Evolutionary conservation across 176 grass and related monocot species (phyloP), one percentile per base, ranked within the genome.

Genomic region (Oryza glumipatula): DNA sequence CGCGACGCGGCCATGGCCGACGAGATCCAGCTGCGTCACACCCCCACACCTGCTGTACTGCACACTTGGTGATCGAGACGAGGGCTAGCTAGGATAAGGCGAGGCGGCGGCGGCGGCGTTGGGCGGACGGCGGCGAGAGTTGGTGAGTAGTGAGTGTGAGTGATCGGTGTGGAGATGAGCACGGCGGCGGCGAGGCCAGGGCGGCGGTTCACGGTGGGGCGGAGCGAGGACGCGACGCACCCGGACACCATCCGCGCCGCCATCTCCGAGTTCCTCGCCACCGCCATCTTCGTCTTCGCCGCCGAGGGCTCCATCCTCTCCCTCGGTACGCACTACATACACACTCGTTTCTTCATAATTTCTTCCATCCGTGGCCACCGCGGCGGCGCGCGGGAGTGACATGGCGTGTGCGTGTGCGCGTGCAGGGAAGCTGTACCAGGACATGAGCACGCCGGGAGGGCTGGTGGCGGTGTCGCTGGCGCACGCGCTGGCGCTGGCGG

Each of bases 271-370:
- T 92, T 98, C 77, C 33, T 98, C 73, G 88, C 86, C 70, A 98
- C 96, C 10, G 96, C 89, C 78, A 83, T 98, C 87, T 98, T 98
- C 66, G 93, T 98, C 80, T 98, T 95, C 92, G 96, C 91, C 26
- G 96, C 91, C 65, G 96, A 99, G 85, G 96, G 96, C 46, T 99
- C 96, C 78, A 36, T 99, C 80, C 91, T 99, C 60, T 92, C 93
- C 12, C 96, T 98, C 41, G 91, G 93, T 98, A 79, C 3, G 43
- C 9, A 44, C 43, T 10, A 44, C 7, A 35, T 4, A 35, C 28
- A 44, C 43, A 44, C 43, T 10, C 43, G 43, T 10, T 44, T 44
- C 43, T 44, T 44, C 1, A 44, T 36, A 36, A 36, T 44, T 44
- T 44, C 43, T 0, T 9, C 43, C 43, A 2, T 7, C 5, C 30